Evolutionary conservation across 2,329 filamentous ascomycete species (phyloP).

Genomic region (Fusarium drepaniforme): DNA sequence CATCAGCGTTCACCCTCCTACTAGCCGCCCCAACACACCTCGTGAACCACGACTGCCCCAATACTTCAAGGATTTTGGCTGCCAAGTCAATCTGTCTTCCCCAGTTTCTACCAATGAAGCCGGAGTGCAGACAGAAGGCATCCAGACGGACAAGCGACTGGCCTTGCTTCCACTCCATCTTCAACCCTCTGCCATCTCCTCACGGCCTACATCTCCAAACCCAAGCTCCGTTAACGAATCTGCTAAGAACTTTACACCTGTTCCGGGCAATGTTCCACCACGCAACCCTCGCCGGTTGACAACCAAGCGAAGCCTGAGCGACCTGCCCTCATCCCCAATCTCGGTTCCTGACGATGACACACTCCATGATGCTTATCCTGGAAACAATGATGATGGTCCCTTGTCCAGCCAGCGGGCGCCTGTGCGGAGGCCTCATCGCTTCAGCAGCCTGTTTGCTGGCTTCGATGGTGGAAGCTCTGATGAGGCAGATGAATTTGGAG

Average conservation of each 20-base stretch:
- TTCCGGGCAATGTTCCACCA: conserved; percentile 67
- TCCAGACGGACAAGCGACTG: conserved; percentile 83
- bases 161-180: conserved; percentile 82
- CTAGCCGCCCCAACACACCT: conserved; percentile 84
- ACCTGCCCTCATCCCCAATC: conserved; percentile 64
- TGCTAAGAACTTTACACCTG: conserved; percentile 62
- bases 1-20: conserved; percentile 92
- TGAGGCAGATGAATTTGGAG: conserved; percentile 72
- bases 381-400: conserved; percentile 85
- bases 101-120: conserved; percentile 47
- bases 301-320: conserved; percentile 58
- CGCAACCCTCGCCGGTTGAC: conserved; percentile 70
- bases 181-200: conserved; percentile 80
- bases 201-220: conserved; percentile 68
- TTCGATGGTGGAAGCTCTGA: conserved; percentile 81
- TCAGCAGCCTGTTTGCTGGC: conserved; percentile 88
- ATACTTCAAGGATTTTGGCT: conserved; percentile 84
- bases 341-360: conserved; percentile 54
- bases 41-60: conserved; percentile 81
- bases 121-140: conserved; percentile 87
- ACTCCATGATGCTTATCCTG: conserved; percentile 75
- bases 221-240: conserved; percentile 44
- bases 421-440: conserved; percentile 77
- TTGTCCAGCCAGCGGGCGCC: conserved; percentile 71
- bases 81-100: conserved; percentile 72